phyloP scores from a whole-genome alignment of 1,139 yeast species.

The Yamadazyma triangularis region DNA sequence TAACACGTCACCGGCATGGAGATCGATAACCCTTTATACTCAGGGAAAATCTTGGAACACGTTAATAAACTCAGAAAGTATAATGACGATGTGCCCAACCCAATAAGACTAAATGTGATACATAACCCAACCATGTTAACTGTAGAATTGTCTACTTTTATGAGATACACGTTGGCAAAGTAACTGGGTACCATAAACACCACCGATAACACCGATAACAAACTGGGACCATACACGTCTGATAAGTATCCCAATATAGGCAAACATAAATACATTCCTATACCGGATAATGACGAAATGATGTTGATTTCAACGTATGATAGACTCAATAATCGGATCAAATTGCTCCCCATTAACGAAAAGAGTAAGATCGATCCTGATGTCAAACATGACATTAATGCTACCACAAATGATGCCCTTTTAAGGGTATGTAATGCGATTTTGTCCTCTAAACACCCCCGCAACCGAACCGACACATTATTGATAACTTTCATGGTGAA shows the following conservation, averaged over 20 bases:
- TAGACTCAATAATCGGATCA: conserved; percentile 55
- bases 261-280: conserved; percentile 82
- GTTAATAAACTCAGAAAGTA: conserved; percentile 76
- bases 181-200: conserved; percentile 73
- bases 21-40: conserved; percentile 72
- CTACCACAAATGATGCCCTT: conserved; percentile 31
- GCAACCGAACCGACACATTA: conserved; percentile 15
- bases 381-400: conserved; percentile 57
- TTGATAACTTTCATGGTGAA: conserved; percentile 5
- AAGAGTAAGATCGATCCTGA: conserved; percentile 82
- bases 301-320: conserved; percentile 70
- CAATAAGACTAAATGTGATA: conserved; percentile 49
- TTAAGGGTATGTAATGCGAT: conserved; percentile 24
- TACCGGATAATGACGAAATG: conserved; percentile 68
- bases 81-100: conserved; percentile 76
- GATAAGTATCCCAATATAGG: conserved; percentile 82
- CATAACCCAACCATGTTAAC: conserved; percentile 7
- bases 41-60: conserved; percentile 79
- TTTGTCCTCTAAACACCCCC: conserved; percentile 19
- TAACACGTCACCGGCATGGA: conserved; percentile 85
- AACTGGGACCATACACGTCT: conserved; percentile 79
- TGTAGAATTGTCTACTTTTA: conserved; percentile 5
- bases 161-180: conserved; percentile 30
- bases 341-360: conserved; percentile 71
- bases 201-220: conserved; percentile 61